Conservation (phyloP, 1,139 yeast species). For the Dujonia santamariae region DNA sequence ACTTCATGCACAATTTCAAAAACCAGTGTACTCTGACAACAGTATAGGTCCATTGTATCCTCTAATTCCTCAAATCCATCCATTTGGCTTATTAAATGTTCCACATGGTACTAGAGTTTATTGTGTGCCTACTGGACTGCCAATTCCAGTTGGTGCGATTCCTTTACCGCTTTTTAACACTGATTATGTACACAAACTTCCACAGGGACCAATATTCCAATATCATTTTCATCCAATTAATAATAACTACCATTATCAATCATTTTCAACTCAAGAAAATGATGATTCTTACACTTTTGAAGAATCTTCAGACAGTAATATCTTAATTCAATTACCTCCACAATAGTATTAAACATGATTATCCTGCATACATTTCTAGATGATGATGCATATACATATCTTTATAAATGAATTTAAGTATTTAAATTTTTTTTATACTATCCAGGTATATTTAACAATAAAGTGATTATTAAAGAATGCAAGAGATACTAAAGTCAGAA, state of each 20-base stretch:
- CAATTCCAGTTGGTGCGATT: slow-evolving; percentile 25
- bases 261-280: too few relatives aligned
- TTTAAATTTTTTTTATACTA: too few relatives aligned
- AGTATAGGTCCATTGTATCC: neutral
- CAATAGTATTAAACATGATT: neutral
- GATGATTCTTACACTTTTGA: too few relatives aligned
- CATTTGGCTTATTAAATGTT: slow-evolving; percentile 6
- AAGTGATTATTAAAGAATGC: neutral
- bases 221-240: too few relatives aligned
- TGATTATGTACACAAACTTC: too few relatives aligned
- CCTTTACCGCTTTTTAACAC: slow-evolving; percentile 4
- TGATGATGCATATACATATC: too few relatives aligned
- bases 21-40: too few relatives aligned
- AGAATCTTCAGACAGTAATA: slow-evolving; percentile 7
- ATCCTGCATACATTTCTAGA: neutral
- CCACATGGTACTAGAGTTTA: slow-evolving; percentile 19
- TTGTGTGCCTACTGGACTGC: slow-evolving; percentile 22
- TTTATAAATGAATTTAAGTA: too few relatives aligned
- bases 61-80: slow-evolving; percentile 4
- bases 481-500: slow-evolving; percentile 5
- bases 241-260: too few relatives aligned
- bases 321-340: slow-evolving; percentile 5
- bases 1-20: too few relatives aligned
- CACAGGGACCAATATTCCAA: too few relatives aligned
- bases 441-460: neutral